These are phyloP conservation scores for Dendrocalamus latiflorus DNA, from an alignment of 202 grass and related monocot genomes.

Conservation along the genomic window DNA sequence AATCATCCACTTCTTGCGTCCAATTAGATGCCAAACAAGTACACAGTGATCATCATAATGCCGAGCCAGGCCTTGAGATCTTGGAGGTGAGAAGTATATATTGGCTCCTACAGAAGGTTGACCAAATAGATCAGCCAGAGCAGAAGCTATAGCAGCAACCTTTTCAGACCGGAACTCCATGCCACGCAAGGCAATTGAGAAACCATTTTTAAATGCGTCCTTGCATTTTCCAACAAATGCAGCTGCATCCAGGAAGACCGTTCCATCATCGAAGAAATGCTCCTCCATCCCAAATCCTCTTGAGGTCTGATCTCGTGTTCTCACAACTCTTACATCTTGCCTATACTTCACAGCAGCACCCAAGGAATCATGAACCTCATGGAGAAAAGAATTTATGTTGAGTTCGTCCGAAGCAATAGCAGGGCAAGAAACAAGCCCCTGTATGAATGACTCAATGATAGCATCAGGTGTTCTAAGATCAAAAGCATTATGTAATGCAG, in stretches of 20 bases:
- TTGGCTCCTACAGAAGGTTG: conserved; percentile 86
- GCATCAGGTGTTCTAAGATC: conserved; percentile 37
- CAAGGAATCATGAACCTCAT: conserved; percentile 46
- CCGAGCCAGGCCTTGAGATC: conserved; percentile 61
- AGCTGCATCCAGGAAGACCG: conserved; percentile 15
- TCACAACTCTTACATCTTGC: conserved; percentile 72
- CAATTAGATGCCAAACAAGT: conserved; percentile 78
- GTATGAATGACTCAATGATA: conserved; percentile 51
- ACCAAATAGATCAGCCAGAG: conserved; percentile 68
- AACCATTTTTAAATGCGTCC: conserved; percentile 56
- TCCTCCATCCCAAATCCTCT: conserved; percentile 29
- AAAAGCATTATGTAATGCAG: conserved; percentile 37
- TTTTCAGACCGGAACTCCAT: conserved; percentile 72
- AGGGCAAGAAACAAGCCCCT: conserved; percentile 58
- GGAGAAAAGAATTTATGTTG: conserved; percentile 54
- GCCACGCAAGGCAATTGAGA: conserved; percentile 74
- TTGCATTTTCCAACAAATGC: conserved; percentile 41
- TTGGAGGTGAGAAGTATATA: conserved; percentile 73
- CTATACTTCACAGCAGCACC: conserved; percentile 49
- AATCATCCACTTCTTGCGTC: conserved; percentile 63
- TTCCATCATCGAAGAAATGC: conserved; percentile 45
- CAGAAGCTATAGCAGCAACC: conserved; percentile 55
- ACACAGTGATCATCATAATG: conserved; percentile 92
- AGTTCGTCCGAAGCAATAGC: conserved; percentile 74
- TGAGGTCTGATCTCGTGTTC: conserved; percentile 36